These are phyloP conservation scores for Akanthomyces uredinophilus DNA, from an alignment of 2,329 filamentous ascomycete genomes.

Conservation along the genomic window DNA sequence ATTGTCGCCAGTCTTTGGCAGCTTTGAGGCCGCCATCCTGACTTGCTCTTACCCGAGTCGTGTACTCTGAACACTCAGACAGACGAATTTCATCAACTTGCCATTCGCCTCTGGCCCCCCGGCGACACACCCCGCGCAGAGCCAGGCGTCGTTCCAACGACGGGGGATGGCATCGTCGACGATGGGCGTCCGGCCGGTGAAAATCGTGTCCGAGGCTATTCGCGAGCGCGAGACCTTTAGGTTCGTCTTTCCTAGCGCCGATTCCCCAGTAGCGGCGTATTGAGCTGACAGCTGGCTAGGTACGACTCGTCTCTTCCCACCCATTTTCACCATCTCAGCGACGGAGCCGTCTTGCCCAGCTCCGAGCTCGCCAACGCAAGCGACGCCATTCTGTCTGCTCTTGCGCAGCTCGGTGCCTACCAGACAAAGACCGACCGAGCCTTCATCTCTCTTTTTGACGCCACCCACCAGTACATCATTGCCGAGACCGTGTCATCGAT, in stretches of 20 bases:
- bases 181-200: background rate
- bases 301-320: background rate
- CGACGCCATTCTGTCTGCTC: constrained; percentile 36
- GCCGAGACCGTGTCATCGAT: constrained; percentile 40
- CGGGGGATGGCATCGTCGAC: background rate
- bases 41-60: too few relatives aligned
- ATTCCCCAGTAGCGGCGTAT: background rate
- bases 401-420: constrained; percentile 42
- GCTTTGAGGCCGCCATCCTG: too few relatives aligned
- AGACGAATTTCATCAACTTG: too few relatives aligned
- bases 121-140: too few relatives aligned
- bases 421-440: constrained; percentile 36
- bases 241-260: background rate
- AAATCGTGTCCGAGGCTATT: background rate
- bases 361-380: constrained; percentile 20
- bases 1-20: too few relatives aligned
- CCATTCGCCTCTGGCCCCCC: too few relatives aligned
- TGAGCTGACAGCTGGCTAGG: background rate
- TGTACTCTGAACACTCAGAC: too few relatives aligned
- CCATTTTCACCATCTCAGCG: background rate
- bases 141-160: too few relatives aligned
- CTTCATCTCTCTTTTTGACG: constrained; percentile 45
- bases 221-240: background rate
- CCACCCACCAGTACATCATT: constrained; percentile 39
- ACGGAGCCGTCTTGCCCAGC: background rate